Conservation (phyloP, 179 eudicot genomes). For the Silene vulgaris region DNA sequence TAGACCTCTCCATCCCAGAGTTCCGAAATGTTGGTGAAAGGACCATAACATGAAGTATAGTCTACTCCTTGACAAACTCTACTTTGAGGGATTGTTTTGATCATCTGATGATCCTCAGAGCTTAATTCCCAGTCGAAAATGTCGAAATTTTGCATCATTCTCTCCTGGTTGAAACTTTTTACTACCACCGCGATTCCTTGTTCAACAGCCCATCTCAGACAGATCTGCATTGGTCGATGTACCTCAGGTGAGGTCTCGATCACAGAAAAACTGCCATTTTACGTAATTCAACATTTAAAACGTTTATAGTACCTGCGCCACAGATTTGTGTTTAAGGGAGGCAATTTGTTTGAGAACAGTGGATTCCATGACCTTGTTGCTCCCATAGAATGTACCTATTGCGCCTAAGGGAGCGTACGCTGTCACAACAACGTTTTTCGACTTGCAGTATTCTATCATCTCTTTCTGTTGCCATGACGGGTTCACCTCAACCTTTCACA, state of each 20-base stretch:
- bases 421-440: slow-evolving; percentile 37
- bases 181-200: slow-evolving; percentile 46
- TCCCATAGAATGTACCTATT: slow-evolving; percentile 36
- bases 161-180: slow-evolving; percentile 49
- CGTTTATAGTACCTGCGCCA: slow-evolving; percentile 21
- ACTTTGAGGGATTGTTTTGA: slow-evolving; percentile 44
- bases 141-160: slow-evolving; percentile 51
- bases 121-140: slow-evolving; percentile 49
- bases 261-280: neutral
- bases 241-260: neutral
- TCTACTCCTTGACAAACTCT: slow-evolving; percentile 29
- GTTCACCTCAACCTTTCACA: slow-evolving; percentile 48
- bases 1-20: slow-evolving; percentile 50
- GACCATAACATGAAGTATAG: slow-evolving; percentile 37
- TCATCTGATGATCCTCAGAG: slow-evolving; percentile 39
- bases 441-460: slow-evolving; percentile 41
- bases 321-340: slow-evolving; percentile 22
- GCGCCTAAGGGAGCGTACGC: slow-evolving; percentile 64
- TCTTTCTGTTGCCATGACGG: slow-evolving; percentile 72
- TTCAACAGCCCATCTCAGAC: slow-evolving; percentile 48
- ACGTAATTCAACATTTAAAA: too few relatives aligned
- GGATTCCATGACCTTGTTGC: slow-evolving; percentile 39
- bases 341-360: slow-evolving; percentile 26
- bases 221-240: slow-evolving; percentile 38
- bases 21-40: slow-evolving; percentile 39